Base-by-base conservation (phyloP, 202 grass and related monocot genomes). In the Sporobolus alterniflorus region DNA sequence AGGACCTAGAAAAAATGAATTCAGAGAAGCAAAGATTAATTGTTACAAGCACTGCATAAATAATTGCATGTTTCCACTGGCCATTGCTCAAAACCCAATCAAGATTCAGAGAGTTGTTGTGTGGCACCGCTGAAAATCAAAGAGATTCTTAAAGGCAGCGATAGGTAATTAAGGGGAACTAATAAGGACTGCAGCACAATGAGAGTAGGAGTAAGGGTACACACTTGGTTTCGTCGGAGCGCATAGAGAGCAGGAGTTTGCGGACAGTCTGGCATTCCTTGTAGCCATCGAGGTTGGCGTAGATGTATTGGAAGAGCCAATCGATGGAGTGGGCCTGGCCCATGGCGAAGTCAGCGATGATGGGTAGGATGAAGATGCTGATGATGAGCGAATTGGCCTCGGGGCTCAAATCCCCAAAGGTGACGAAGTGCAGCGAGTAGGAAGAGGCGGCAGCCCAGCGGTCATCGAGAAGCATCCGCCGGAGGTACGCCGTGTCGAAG, bases 1-100 rank as follows among this genome's bases (percentile, higher is more conserved):
- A 61, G 39, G 73, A 34, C 55, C 73, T 76, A 63, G 26, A 64
- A 62, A 13, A 62, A 64, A 32, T 39, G n/a, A n/a, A n/a, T 12
- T 12, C 11, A 46, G 14, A 12, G 9, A 46, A 46, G 11, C 43
- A 46, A 12, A 12, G 11, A 12, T 46, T 13, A 46, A n/a, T n/a
- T n/a, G n/a, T n/a, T n/a, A n/a, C n/a, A n/a, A n/a, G n/a, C n/a
- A n/a, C n/a, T n/a, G n/a, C n/a, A n/a, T n/a, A n/a, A n/a, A n/a
- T n/a, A n/a, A n/a, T n/a, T n/a, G n/a, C n/a, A n/a, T n/a, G n/a
- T n/a, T n/a, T n/a, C n/a, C n/a, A n/a, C n/a, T n/a, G n/a, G n/a
- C n/a, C n/a, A n/a, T n/a, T n/a, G n/a, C n/a, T 13, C 10, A 46
- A 46, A 20, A 39, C 8, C n/a, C 9, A 34, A 65, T 39, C 32